Evolutionary conservation across 352 stramenopile genomes (phyloP).

Genomic region (Globisporangium yorkense): DNA sequence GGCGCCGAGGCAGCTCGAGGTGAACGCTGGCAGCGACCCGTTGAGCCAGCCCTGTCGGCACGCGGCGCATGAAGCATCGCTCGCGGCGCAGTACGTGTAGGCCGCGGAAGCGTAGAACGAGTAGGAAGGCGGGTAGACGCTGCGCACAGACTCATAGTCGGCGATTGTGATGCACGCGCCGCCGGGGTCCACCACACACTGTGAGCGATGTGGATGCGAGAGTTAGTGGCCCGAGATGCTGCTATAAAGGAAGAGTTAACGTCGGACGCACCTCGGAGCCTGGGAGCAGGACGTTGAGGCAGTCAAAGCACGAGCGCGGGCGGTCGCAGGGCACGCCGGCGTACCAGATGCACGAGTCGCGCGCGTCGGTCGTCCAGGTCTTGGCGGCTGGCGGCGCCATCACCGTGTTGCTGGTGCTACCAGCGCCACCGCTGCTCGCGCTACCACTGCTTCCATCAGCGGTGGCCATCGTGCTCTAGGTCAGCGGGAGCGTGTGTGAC

Average conservation of each 20-base stretch:
- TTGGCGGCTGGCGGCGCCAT: neutral
- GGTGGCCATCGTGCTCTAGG: neutral
- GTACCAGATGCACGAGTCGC: constrained; percentile 23
- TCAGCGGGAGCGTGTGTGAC: neutral
- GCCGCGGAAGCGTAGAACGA: constrained; percentile 26
- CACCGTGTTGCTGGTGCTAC: neutral
- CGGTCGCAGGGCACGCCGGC: constrained; percentile 7
- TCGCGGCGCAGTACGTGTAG: constrained; percentile 26
- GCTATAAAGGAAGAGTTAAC: neutral
- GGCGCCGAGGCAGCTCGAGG: constrained; percentile 24
- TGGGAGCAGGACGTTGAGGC: constrained; percentile 25
- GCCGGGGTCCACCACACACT: constrained; percentile 26
- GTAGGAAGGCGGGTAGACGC: constrained; percentile 28
- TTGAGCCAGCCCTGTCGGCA: constrained; percentile 20
- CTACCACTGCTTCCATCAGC: neutral
- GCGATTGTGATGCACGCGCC: constrained; percentile 28
- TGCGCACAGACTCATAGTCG: constrained; percentile 23
- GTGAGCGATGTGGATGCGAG: too few species aligned
- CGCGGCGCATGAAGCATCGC: constrained; percentile 22
- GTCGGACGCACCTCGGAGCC: constrained; percentile 10
- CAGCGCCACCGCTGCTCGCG: neutral
- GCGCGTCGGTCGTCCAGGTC: constrained; percentile 3
- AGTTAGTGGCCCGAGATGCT: too few species aligned
- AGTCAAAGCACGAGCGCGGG: constrained; percentile 25
- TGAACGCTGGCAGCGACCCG: constrained; percentile 9